Conservation (phyloP, 2,329 filamentous ascomycete species). For the Exophiala calicioides region DNA sequence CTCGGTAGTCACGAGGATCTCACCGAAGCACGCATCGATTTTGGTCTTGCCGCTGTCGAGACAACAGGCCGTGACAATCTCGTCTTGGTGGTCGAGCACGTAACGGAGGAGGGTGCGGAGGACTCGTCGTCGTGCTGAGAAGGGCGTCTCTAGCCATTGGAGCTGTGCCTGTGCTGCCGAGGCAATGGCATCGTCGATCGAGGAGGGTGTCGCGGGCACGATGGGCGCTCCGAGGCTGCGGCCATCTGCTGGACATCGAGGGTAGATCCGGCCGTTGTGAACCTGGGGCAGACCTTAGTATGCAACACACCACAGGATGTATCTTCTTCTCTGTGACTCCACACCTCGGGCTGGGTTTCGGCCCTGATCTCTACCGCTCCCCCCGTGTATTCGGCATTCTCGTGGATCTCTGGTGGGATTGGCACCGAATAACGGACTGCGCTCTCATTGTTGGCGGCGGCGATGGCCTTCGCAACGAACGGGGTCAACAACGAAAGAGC, state of each 20-base stretch:
- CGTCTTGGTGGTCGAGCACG: conserved; percentile 83
- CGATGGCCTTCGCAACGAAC: too few relatives aligned
- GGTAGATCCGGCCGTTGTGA: conserved; percentile 26
- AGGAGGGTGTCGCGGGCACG: conserved; percentile 72
- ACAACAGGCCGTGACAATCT: conserved; percentile 81
- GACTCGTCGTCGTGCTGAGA: conserved; percentile 74
- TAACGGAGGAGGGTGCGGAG: conserved; percentile 74
- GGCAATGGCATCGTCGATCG: conserved; percentile 76
- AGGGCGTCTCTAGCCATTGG: conserved; percentile 75
- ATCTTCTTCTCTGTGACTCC: too few relatives aligned
- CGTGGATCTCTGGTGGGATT: too few relatives aligned
- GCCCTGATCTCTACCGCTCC: too few relatives aligned
- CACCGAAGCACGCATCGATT: conserved; percentile 88
- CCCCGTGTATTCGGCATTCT: too few relatives aligned
- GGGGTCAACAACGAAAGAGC: too few relatives aligned
- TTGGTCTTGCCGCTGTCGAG: conserved; percentile 95
- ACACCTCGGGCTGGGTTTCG: too few relatives aligned
- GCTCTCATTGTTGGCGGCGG: too few relatives aligned
- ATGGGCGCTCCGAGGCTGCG: conserved; percentile 63
- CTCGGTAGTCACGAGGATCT: conserved; percentile 90
- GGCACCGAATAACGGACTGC: too few relatives aligned
- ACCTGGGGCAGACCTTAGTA: conserved; percentile 14
- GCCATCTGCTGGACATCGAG: conserved; percentile 76
- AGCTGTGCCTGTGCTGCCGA: conserved; percentile 73
- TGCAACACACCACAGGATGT: too few relatives aligned